Base-by-base conservation (phyloP, 2,329 filamentous ascomycete genomes). In the Colletotrichum sp. region DNA sequence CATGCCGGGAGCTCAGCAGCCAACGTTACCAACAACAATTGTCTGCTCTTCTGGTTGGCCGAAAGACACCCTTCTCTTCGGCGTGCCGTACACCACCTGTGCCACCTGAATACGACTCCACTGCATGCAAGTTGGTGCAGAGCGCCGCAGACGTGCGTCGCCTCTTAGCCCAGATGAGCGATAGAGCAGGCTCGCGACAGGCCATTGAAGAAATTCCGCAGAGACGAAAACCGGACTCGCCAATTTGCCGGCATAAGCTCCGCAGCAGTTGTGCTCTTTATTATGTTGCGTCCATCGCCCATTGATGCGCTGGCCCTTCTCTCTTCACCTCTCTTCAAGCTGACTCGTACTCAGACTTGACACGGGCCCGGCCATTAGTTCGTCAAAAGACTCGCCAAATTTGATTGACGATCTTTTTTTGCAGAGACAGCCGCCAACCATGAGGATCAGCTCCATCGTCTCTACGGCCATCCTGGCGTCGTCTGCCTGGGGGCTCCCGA, bases 401-500 rank as follows among this genome's bases (percentile, higher is more conserved):
- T 67, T 55, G 44, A 28, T 52, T 18, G 64, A 10, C 24, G 15
- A n/a, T n/a, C 26, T 8, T 21, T 13, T 21, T 44, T 16, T 52
- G 3, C 44, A 21, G 6, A 28, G 21, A 26, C 18, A 7, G 6
- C 18, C 64, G 7, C n/a, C 26, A n/a, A 69, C 26, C 5, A 74
- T 77, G 75, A 75, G 63, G 26, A 75, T 74, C 36, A 57, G 77
- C 39, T 55, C 75, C 21, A 30, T 80, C 39, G 36, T 80, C 32
- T 75, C 73, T 28, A 59, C 79, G 10, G 76, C 73, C 34, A 68
- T 78, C 10, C 30, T 78, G 74, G 76, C 70, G n/a, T 67, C 72
- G 16, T 60, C 66, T 13, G 71, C 68, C n/a, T 52, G 77, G 28
- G 78, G 73, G 8, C 69, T 73, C 26, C 77, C 78, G 15, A 59